Evolutionary conservation across 2,329 filamentous ascomycete genomes (phyloP), one percentile per base, ranked within the genome.

Genomic region (Cryphonectria japonica): DNA sequence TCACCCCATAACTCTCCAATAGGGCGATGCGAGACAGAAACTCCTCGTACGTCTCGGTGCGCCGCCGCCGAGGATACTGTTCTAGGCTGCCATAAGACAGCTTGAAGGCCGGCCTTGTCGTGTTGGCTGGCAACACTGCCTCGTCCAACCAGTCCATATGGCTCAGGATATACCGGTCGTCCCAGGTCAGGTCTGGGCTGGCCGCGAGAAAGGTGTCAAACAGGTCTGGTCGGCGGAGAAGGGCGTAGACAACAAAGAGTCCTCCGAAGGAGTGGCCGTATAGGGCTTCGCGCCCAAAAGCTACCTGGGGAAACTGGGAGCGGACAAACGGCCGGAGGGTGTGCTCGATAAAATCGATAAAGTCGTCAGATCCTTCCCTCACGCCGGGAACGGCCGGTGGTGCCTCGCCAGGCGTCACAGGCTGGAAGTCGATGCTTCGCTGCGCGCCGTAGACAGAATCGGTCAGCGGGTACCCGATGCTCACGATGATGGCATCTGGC

Each of bases 251-350:
- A 43, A 74, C 75, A 62, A 78, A 76, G 13, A 76, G 54, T 0
- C 76, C 76, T 1, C 76, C 77, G 22, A 75, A 76, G 2, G 75
- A 78, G 69, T 77, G 76, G 6, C 76, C 75, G 43, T 72, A 76
- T n/a, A 77, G 39, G 2, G 75, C 75, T 46, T 76, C 74, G 22
- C 73, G 72, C 3, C 71, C 71, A n/a, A 77, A 76, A 4, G 34
- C 50, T 0, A 78, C 74, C 6, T 70, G 61, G 14, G 76, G 75
- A 19, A 77, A 77, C 4, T 68, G 74, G 1, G 64, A 29, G 1
- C 67, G 69, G 26, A 78, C 73, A 65, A 76, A 76, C 0, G 77
- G 77, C 26, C 74, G 74, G 9, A 77, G 70, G 1, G 68, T 68
- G 2, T 66, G 67, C 59, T 74, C 72, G 37, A 78, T 72, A 41